Conservation (phyloP, 208 protist species). For the Phytomonas francai region DNA sequence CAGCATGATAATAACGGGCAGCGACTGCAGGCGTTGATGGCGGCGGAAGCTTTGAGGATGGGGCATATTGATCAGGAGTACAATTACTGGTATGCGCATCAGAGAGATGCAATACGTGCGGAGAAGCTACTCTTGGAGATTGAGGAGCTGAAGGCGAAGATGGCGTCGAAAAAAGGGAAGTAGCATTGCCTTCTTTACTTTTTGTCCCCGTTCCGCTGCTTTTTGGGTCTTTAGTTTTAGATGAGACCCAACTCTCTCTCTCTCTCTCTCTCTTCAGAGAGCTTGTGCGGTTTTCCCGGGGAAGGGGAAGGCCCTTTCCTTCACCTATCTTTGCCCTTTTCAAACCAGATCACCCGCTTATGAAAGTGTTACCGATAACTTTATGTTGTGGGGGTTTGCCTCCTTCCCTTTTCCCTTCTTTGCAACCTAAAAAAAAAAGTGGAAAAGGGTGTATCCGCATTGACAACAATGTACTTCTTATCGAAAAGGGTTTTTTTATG, state of each 20-base stretch:
- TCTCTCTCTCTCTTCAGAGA: neutral
- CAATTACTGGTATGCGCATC: conserved; percentile 85
- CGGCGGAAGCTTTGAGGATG: conserved; percentile 38
- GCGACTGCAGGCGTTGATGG: conserved; percentile 37
- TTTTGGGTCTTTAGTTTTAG: neutral
- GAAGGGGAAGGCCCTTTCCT: neutral
- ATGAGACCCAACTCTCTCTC: neutral
- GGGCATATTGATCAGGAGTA: conserved; percentile 69
- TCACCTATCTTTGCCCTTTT: no score
- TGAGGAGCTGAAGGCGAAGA: conserved; percentile 64
- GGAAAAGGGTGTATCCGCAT: neutral
- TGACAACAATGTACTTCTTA: neutral
- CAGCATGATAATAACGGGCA: conserved; percentile 62
- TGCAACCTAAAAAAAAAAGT: neutral
- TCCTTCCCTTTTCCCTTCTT: neutral
- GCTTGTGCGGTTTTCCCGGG: neutral
- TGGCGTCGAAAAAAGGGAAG: conserved; percentile 7
- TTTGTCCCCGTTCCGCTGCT: neutral
- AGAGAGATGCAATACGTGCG: conserved; percentile 71
- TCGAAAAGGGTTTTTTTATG: neutral
- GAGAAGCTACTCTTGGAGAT: conserved; percentile 82
- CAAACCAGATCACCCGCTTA: no score
- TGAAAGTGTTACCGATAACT: neutral
- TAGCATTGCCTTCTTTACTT: conserved; percentile 3
- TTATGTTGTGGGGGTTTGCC: conserved; percentile 3